Evolutionary conservation across 306 rosid genomes (phyloP).

Genomic region (Acacia confusa): DNA sequence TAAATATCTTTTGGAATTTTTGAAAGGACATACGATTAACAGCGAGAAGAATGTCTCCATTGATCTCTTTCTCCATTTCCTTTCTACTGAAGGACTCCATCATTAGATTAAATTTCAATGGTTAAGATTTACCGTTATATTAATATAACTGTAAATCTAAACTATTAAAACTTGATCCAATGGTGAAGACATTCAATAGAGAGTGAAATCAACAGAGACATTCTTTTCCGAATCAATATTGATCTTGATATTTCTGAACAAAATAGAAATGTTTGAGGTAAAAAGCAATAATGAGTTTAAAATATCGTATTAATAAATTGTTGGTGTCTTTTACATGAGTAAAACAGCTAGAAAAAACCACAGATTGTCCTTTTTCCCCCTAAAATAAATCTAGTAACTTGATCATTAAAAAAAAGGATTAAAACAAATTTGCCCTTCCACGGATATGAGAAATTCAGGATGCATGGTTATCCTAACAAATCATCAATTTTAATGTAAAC

Average conservation of each 20-base stretch:
- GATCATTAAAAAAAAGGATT: no score
- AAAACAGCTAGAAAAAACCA: not conserved
- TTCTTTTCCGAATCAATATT: no score
- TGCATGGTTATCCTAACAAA: not conserved
- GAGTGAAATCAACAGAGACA: no score
- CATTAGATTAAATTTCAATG: no score
- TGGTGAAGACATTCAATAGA: no score
- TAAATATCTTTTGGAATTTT: not conserved
- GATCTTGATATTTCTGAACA: not conserved
- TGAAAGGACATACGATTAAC: not conserved
- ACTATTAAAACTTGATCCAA: no score
- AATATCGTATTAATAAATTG: not conserved
- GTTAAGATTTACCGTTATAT: no score
- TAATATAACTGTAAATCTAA: no score
- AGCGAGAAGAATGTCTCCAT: no score
- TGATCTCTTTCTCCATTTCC: no score
- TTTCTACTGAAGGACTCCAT: no score
- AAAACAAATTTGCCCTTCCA: not conserved
- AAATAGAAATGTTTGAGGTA: not conserved
- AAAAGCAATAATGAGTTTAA: not conserved
- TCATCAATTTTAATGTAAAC: not conserved
- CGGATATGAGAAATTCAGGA: not conserved
- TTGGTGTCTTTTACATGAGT: not conserved
- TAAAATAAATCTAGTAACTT: not conserved
- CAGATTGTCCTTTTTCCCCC: not conserved